Conservation (phyloP, 345 rosid genomes). For the Euphorbia peplus region DNA sequence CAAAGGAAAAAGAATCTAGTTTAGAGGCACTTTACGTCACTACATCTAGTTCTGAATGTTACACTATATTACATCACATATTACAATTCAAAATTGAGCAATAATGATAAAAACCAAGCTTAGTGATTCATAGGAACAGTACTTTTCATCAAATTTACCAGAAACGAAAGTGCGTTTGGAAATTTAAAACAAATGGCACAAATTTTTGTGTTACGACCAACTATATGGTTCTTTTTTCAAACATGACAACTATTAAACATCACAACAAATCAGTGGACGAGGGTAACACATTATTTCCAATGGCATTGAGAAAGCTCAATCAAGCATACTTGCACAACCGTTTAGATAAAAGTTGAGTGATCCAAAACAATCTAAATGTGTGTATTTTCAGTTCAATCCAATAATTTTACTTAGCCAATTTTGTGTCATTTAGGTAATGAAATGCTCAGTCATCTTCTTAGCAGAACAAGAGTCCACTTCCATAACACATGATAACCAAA, state of each 20-base stretch:
- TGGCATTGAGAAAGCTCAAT: neutral
- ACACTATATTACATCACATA: conserved; percentile 6
- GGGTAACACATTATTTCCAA: neutral
- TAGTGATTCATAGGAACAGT: neutral
- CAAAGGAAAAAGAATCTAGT: conserved; percentile 15
- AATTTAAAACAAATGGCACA: neutral
- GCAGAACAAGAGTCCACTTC: neutral
- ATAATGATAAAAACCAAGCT: neutral
- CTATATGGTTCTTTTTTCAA: neutral
- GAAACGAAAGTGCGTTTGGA: neutral
- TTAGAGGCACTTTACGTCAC: conserved; percentile 14
- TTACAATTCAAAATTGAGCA: conserved; percentile 4
- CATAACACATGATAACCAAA: neutral
- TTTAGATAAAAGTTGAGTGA: neutral
- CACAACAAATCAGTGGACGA: neutral
- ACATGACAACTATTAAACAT: neutral
- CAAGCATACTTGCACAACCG: neutral
- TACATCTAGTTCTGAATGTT: neutral
- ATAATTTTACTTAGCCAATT: neutral
- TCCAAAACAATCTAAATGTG: neutral
- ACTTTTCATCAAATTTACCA: neutral
- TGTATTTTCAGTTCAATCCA: too few species aligned
- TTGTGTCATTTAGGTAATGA: neutral
- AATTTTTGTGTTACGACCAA: neutral
- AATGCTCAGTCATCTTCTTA: neutral